phyloP scores from a whole-genome alignment of 768 basidiomycete genomes.

The Russula compacta region DNA sequence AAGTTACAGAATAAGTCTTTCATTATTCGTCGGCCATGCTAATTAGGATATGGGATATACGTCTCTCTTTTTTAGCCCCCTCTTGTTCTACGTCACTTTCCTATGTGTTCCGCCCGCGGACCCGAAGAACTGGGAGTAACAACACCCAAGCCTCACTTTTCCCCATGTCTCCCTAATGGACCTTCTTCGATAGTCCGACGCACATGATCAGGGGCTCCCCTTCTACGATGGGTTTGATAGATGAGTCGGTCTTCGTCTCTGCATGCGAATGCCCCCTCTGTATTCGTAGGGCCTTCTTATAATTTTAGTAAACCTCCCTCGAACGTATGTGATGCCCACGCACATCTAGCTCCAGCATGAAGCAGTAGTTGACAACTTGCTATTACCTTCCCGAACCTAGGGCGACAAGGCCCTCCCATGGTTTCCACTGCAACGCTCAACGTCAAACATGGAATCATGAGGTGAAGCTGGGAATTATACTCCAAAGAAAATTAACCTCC shows the following conservation, averaged over 20 bases:
- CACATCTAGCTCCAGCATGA: background rate
- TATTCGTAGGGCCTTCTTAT: background rate
- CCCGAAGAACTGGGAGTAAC: background rate
- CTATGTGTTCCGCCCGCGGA: background rate
- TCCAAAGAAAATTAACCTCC: background rate
- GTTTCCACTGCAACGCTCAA: conserved; percentile 5
- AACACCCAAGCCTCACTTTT: background rate
- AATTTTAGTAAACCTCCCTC: background rate
- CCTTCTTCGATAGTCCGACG: no score
- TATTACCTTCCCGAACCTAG: background rate
- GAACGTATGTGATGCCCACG: background rate
- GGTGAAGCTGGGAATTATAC: background rate
- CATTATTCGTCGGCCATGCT: background rate
- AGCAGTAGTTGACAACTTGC: background rate
- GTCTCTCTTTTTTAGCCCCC: background rate
- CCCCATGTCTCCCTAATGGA: background rate
- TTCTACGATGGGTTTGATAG: background rate
- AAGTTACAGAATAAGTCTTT: no score
- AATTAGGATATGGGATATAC: background rate
- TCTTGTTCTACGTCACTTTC: background rate
- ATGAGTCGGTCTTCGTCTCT: background rate
- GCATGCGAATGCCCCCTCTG: background rate
- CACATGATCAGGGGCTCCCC: background rate
- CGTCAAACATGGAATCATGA: background rate
- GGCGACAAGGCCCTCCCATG: background rate